Conservation (phyloP, 192 early-diverging fungal species). For the Endogone sp. region DNA sequence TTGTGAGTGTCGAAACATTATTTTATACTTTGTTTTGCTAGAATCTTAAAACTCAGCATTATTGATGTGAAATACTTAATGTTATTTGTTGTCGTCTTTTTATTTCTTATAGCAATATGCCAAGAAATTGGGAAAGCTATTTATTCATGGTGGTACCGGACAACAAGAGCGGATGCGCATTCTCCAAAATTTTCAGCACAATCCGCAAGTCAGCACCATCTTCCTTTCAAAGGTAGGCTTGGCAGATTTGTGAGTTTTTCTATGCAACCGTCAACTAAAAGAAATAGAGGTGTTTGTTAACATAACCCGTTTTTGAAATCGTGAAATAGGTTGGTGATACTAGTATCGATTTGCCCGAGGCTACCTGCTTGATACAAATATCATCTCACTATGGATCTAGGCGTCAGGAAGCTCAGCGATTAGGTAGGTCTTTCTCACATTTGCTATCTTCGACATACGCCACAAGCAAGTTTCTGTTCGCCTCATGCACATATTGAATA, state of each 20-base stretch:
- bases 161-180: conserved; percentile 90
- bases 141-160: conserved; percentile 87
- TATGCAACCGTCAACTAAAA: too few relatives aligned
- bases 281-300: too few relatives aligned
- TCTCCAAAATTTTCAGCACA: conserved; percentile 91
- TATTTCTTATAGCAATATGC: conserved; percentile 61
- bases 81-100: conserved; percentile 8
- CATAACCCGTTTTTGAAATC: conserved; percentile 30
- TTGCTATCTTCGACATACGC: conserved; percentile 5
- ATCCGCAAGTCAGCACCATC: conserved; percentile 86
- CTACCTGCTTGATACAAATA: conserved; percentile 97
- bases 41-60: too few relatives aligned
- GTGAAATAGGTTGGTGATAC: conserved; percentile 90
- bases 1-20: conserved; percentile 32
- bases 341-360: conserved; percentile 98
- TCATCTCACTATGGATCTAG: conserved; percentile 98
- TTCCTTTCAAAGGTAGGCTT: conserved; percentile 64
- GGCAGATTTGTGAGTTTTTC: neutral
- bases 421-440: conserved; percentile 59
- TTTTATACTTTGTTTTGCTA: too few relatives aligned
- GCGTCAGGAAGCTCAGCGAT: conserved; percentile 97
- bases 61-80: neutral
- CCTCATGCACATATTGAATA: neutral
- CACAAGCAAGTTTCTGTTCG: neutral
- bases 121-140: conserved; percentile 72